Evolutionary conservation across 129 eudicot species (phyloP), one percentile per base, ranked within the genome.

Genomic region (Lonicera japonica): DNA sequence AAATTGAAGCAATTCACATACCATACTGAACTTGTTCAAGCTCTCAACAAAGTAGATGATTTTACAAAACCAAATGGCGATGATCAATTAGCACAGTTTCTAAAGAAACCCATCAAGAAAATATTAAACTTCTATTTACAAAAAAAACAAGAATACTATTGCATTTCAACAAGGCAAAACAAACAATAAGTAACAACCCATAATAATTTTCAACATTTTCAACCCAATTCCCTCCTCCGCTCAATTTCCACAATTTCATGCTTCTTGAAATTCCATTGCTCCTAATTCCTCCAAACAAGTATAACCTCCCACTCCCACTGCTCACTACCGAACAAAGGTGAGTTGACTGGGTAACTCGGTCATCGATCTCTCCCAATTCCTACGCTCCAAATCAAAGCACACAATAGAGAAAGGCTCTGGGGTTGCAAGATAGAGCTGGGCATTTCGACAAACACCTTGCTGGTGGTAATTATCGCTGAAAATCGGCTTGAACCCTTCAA

Each of bases 231-330:
- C 48, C 80, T 0, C 64, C 68, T 5, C 34, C 79, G 20, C 63
- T 72, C 74, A 86, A 25, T 56, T 84, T 89, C 97, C 97, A 90
- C 22, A 90, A n/a, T 60, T 84, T 90, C 78, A 90, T 70, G 47
- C 69, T 76, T 64, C 77, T 90, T 0, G 95, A 79, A 6, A 90
- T 90, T 56, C 97, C 97, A 56, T 74, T 77, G 5, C 25, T 58
- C 54, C 97, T 95, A 0, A 75, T 76, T 39, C 97, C 97, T 5
- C 97, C 95, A 58, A 90, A 63, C 80, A 90, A 63, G 58, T 55
- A 83, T 75, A 90, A 21, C 23, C 73, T 81, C 11, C 38, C 40
- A 0, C 53, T 67, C 13, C 74, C 73, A 36, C 50, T 63, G 10
- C 77, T 70, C 11, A 74, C 79, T 52, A 90, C 22, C 95, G 70